phyloP scores from a whole-genome alignment of 169 alveolate genomes.

The Eimeria maxima region DNA sequence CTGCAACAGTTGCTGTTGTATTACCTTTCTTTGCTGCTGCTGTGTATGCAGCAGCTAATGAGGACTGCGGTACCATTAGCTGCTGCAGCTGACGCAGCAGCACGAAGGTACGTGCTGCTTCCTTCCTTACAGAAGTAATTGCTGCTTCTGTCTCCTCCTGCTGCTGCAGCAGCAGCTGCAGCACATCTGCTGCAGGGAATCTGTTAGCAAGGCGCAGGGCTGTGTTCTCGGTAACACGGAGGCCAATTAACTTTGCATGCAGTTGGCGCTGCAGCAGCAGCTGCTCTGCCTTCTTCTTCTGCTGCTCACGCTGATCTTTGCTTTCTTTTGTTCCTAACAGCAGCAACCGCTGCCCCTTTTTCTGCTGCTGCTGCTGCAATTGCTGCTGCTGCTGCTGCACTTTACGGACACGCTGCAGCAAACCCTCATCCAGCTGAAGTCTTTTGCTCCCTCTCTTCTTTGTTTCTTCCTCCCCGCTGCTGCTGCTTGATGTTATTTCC shows the following conservation, averaged over 20 bases:
- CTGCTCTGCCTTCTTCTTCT: slow-evolving; percentile 58
- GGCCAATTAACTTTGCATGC: slow-evolving; percentile 50
- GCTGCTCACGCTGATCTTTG: not conserved
- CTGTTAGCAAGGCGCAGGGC: slow-evolving; percentile 39
- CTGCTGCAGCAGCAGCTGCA: slow-evolving; percentile 51
- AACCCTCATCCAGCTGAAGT: slow-evolving; percentile 23
- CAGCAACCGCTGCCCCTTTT: not conserved
- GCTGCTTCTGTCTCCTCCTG: slow-evolving; percentile 30
- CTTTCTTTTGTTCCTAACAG: not conserved
- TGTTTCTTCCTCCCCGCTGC: not conserved
- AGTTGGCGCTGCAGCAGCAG: slow-evolving; percentile 56
- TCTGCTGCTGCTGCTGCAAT: slow-evolving; percentile 19
- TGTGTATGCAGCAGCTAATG: slow-evolving; percentile 42
- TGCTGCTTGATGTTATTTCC: not conserved
- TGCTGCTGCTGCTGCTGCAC: slow-evolving; percentile 50
- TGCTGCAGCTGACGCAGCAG: slow-evolving; percentile 72
- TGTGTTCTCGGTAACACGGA: not conserved
- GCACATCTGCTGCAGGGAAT: slow-evolving; percentile 49
- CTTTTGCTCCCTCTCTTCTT: not conserved
- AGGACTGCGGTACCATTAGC: slow-evolving; percentile 55
- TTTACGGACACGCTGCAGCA: slow-evolving; percentile 7
- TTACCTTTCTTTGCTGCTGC: not conserved
- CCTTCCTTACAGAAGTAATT: not conserved
- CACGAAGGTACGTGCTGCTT: slow-evolving; percentile 70
- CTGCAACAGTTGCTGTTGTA: not conserved